A percentile compares a stretch with the other conserved stretches of the same genome.
These are phyloP conservation scores for Talaromyces nanjingensis DNA, from an alignment of 495 filamentous ascomycete species.

Conservation along the genomic window DNA sequence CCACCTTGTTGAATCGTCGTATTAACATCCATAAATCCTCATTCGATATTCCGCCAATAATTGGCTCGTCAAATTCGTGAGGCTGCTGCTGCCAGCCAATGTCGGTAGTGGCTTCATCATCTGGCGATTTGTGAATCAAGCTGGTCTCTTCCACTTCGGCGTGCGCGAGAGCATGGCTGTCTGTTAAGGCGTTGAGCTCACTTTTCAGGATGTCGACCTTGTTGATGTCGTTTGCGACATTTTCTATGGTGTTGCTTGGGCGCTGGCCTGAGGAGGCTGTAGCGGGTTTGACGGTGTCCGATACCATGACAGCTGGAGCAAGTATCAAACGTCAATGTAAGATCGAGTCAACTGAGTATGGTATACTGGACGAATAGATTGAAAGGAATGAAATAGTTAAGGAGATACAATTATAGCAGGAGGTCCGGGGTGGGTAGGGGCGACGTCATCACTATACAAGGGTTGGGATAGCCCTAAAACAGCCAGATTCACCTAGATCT, in stretches of 20 bases:
- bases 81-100: constrained; percentile 67
- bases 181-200: constrained; percentile 25
- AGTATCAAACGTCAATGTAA: not conserved
- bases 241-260: constrained; percentile 1
- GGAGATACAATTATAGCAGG: not conserved
- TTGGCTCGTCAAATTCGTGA: constrained; percentile 47
- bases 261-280: constrained; percentile 1
- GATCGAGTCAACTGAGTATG: not conserved
- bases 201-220: constrained; percentile 5
- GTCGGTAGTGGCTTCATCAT: constrained; percentile 48
- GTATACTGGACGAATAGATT: not conserved
- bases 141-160: constrained; percentile 42
- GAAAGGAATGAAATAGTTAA: not conserved
- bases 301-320: not conserved
- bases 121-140: constrained; percentile 36
- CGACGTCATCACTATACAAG: constrained; percentile 4
- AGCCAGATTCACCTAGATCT: not conserved
- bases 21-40: constrained; percentile 79
- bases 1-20: constrained; percentile 77
- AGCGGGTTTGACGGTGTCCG: constrained; percentile 2
- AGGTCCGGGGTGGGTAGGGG: not conserved
- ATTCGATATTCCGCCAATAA: constrained; percentile 71
- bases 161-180: constrained; percentile 42
- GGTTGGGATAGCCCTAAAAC: not conserved
- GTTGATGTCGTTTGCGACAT: not conserved